Evolutionary conservation across 2,329 filamentous ascomycete genomes (phyloP), one percentile per base, ranked within the genome.

Genomic region (Ophiocordyceps camponoti-floridani): DNA sequence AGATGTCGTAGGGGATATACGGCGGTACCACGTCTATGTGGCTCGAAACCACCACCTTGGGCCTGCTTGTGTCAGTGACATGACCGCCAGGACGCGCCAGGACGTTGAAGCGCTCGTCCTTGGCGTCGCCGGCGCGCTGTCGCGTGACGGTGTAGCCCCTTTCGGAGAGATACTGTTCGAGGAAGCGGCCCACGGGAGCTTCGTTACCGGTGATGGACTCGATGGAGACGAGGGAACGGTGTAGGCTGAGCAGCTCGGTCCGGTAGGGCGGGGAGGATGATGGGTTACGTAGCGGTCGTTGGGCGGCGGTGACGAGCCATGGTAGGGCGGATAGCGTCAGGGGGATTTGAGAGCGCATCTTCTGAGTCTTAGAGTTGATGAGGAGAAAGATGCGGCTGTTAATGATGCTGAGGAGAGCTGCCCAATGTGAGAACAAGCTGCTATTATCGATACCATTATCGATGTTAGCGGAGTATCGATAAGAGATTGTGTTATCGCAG

Each of bases 11-110:
- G 0, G 79, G 79, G 47, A 84, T 81, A 57, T 75, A 77, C 0
- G 83, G 83, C 1, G 83, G 81, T 0, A 84, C 80, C 2, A 73
- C 73, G 54, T 95, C 88, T 53, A 94, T 89, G 58, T 94, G 87
- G 46, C 81, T 87, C 1, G 79, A 79, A 1, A 88, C 61, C n/a
- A 86, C 65, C 11, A 84, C 66, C 31, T 69, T 70, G 2, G 78
- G 72, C 10, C 69, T 63, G 35, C 69, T 66, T 14, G 62, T 60
- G 42, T 62, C 58, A 2, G 52, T 52, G 48, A 74, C 61, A 1
- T 63, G 66, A 69, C 68, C 86, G 2, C 23, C 23, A 23, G 87
- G 35, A n/a, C 35, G 35, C 4, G 35, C 87, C 38, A 88, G 66
- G 43, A 94, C 68, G 54, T 94, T 94, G 67, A 81, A 87, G 43